phyloP scores from a whole-genome alignment of 164 flowering plant species.

The Chimonanthus praecox region DNA sequence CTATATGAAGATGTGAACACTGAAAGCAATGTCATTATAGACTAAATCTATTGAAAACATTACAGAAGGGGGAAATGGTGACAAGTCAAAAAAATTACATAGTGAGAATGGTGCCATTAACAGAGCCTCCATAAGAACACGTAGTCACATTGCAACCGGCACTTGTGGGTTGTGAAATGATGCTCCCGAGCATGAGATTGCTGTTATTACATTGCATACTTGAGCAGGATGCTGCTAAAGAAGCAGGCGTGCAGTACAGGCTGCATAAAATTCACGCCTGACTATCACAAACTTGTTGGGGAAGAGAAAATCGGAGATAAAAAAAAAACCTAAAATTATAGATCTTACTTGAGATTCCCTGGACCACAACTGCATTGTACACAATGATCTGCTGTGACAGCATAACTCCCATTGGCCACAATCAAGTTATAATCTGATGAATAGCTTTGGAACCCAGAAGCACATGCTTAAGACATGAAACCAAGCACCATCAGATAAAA shows the following conservation, averaged over 20 bases:
- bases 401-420: conserved; percentile 79
- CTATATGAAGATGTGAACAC: not conserved
- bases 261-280: conserved; percentile 31
- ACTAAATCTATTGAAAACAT: not conserved
- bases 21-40: not conserved
- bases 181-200: conserved; percentile 85
- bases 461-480: conserved; percentile 12
- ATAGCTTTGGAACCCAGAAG: not conserved
- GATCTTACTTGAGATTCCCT: conserved; percentile 67
- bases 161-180: conserved; percentile 48
- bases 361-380: conserved; percentile 97
- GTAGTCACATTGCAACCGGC: conserved; percentile 91
- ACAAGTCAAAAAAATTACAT: conserved; percentile 31
- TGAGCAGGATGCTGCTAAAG: conserved; percentile 84
- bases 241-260: conserved; percentile 82
- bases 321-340: not conserved
- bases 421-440: not conserved
- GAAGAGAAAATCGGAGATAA: not conserved
- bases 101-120: conserved; percentile 68
- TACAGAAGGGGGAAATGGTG: not conserved
- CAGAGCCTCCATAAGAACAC: conserved; percentile 71
- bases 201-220: conserved; percentile 93
- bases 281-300: not conserved
- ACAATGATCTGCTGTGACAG: conserved; percentile 85
- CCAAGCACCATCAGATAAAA: not conserved